phyloP scores from a whole-genome alignment of 176 grass and related monocot genomes.

The Ampelocalamus luodianensis region DNA sequence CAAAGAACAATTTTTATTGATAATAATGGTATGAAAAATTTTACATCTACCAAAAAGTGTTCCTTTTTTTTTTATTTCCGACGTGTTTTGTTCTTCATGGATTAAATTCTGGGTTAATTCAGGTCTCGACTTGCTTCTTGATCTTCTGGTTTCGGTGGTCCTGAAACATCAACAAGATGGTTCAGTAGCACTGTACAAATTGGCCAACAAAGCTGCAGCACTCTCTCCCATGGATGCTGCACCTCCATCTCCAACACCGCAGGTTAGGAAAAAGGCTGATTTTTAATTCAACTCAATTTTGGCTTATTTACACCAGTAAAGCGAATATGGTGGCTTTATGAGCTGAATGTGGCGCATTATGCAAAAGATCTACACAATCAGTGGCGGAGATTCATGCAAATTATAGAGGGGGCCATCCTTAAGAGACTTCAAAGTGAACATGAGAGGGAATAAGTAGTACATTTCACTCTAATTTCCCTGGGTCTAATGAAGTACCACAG shows the following conservation, averaged over 20 bases:
- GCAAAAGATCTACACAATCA: conserved; percentile 16
- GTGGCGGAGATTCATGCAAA: no score
- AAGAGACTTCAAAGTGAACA: no score
- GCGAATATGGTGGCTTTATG: conserved; percentile 2
- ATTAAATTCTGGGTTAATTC: conserved; percentile 49
- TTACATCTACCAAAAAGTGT: conserved; percentile 1
- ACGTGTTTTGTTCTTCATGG: conserved; percentile 8
- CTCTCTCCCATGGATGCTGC: conserved; percentile 94
- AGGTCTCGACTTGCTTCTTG: conserved; percentile 95
- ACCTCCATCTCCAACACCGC: conserved; percentile 90
- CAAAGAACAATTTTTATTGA: conserved; percentile 97
- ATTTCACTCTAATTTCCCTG: no score
- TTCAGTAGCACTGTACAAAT: conserved; percentile 86
- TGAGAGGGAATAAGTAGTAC: no score
- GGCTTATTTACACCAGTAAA: conserved; percentile 4
- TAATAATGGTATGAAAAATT: conserved; percentile 73
- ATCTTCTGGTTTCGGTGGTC: conserved; percentile 78
- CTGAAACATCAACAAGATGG: conserved; percentile 93
- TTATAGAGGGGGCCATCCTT: no score
- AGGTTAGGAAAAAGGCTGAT: conserved; percentile 56
- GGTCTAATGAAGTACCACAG: no score
- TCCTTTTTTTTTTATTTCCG: conserved; percentile 19
- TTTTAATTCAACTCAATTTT: conserved; percentile 5
- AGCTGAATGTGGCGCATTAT: conserved; percentile 27
- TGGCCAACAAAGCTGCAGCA: conserved; percentile 91